Percentiles rank a stretch among this genome's conserved stretches.
Conservation (phyloP, 1,284 basidiomycete species). For the Neonothopanus nambi region DNA sequence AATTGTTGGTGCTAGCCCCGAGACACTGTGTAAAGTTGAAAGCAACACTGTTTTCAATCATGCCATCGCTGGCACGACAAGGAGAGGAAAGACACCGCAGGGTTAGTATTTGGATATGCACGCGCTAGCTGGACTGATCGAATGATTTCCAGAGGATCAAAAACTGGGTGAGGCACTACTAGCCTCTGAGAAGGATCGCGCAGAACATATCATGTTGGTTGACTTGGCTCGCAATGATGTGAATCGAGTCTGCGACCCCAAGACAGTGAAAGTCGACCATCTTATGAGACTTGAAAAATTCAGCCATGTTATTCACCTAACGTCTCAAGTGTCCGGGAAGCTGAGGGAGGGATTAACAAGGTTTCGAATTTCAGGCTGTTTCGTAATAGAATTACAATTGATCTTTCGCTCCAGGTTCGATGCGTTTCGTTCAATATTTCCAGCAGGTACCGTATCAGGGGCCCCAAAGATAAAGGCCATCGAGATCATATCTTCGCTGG, state of each 20-base stretch:
- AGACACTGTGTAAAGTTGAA: slow-evolving; percentile 96
- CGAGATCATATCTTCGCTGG: slow-evolving; percentile 87
- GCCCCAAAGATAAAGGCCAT: slow-evolving; percentile 99
- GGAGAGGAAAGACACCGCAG: slow-evolving; percentile 81
- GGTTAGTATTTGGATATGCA: slow-evolving; percentile 49
- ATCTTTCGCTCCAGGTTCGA: slow-evolving; percentile 70
- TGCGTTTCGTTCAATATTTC: slow-evolving; percentile 98
- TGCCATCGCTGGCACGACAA: slow-evolving; percentile 96
- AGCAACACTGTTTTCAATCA: slow-evolving; percentile 94
- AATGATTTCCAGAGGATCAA: slow-evolving; percentile 76
- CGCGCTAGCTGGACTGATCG: slow-evolving; percentile 10
- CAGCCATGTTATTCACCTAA: slow-evolving; percentile 97
- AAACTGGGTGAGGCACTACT: slow-evolving; percentile 73
- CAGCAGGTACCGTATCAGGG: slow-evolving; percentile 98
- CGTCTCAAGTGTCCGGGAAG: slow-evolving; percentile 90
- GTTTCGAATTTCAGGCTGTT: slow-evolving; percentile 39
- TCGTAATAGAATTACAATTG: slow-evolving; percentile 3
- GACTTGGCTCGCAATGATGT: slow-evolving; percentile 99
- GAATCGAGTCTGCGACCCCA: slow-evolving; percentile 94
- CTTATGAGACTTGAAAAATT: slow-evolving; percentile 96
- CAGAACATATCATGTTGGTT: slow-evolving; percentile 99
- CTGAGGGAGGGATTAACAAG: slow-evolving; percentile 84
- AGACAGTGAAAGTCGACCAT: slow-evolving; percentile 94
- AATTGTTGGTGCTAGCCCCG: slow-evolving; percentile 95
- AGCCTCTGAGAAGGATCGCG: slow-evolving; percentile 90